Evolutionary conservation across 2,329 filamentous ascomycete species (phyloP), one percentile per base, ranked within the genome.

Genomic region (Beauveria pseudobassiana): DNA sequence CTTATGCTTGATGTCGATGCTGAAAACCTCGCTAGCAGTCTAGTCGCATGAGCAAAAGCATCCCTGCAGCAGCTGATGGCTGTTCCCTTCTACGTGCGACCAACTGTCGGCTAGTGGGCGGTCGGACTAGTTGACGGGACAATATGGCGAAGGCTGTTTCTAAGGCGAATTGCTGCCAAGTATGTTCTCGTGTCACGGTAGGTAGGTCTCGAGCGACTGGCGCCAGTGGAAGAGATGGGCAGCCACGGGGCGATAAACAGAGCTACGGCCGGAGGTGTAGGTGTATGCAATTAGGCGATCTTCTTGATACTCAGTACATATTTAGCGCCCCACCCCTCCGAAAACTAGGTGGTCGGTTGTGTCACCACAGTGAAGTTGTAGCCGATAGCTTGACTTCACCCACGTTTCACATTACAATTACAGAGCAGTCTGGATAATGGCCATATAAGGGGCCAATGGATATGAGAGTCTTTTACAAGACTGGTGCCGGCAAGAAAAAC

Each of bases 1-100:
- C 24, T 22, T 30, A 45, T n/a, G 22, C 38, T 45, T 62, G 64
- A 63, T 75, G 67, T n/a, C 65, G 48, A 7, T 14, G 28, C 42
- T 16, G 2, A 45, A 42, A 55, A 55, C 14, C n/a, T 45, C n/a
- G 48, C 24, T 45, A 18, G 38, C 10, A 10, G 48, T 20, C 38
- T 30, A 34, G 57, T 60, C 58, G 58, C 58, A 43, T 42, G 49
- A 38, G 40, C 50, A 54, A 16, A 48, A 4, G 38, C n/a, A 45
- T 34, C 12, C 22, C 24, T 57, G 2, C 34, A 18, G 24, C 56
- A 24, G 49, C 16, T n/a, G n/a, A 10, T 7, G n/a, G 8, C 24
- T 42, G 22, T 38, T 18, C 16, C 3, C 20, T 52, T 46, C 18
- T 2, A 38, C 22, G 38, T 20, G 46, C 46, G 18, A 53, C 28